Conservation (phyloP, 2,329 filamentous ascomycete species). For the Colletotrichum lini region DNA sequence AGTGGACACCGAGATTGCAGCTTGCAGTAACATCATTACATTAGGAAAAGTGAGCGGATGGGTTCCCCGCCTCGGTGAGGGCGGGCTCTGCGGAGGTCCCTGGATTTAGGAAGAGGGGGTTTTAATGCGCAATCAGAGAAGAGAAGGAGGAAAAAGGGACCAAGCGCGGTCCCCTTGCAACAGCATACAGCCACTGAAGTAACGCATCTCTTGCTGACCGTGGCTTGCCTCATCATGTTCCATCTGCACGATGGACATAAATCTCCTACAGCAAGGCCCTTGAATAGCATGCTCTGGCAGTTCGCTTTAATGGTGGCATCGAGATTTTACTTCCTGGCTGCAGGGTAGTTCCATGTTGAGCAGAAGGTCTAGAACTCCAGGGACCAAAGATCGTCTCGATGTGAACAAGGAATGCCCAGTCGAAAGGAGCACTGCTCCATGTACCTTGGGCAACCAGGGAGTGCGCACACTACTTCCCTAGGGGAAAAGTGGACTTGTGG, state of each 20-base stretch:
- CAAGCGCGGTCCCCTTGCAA: neutral
- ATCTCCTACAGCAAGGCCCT: constrained; percentile 21
- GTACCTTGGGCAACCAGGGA: neutral
- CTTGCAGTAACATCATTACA: neutral
- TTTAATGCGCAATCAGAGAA: neutral
- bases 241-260: constrained; percentile 3
- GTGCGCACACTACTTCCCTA: neutral
- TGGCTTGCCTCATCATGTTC: constrained; percentile 14
- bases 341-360: constrained; percentile 27
- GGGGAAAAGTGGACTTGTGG: neutral
- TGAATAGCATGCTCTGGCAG: constrained; percentile 17
- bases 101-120: neutral
- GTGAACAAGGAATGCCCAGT: constrained; percentile 20
- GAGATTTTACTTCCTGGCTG: constrained; percentile 32
- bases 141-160: neutral
- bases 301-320: constrained; percentile 20
- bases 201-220: neutral
- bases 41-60: neutral
- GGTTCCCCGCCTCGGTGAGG: constrained; percentile 4
- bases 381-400: constrained; percentile 37
- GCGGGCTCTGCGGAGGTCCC: constrained; percentile 6
- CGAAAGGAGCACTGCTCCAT: neutral
- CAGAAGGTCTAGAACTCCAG: constrained; percentile 38
- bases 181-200: neutral
- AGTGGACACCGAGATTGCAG: neutral